phyloP scores from a whole-genome alignment of 2,329 filamentous ascomycete genomes.

The Acarospora socialis region DNA sequence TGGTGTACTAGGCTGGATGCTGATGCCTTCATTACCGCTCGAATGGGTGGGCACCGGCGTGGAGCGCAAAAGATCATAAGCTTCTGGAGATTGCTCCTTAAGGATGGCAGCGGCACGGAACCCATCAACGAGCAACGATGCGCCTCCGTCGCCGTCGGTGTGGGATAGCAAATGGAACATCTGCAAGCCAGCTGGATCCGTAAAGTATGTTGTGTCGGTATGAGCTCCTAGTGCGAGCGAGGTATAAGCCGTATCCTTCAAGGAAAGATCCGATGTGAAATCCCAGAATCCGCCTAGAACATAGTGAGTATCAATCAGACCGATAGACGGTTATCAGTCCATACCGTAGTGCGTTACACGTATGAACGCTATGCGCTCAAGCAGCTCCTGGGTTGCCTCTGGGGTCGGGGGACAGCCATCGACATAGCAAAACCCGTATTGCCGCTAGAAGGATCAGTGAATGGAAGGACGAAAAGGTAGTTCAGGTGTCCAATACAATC shows the following conservation, averaged over 20 bases:
- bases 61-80: conserved; percentile 43
- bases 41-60: conserved; percentile 61
- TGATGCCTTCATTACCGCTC: conserved; percentile 72
- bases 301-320: neutral
- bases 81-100: conserved; percentile 35
- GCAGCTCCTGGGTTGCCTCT: conserved; percentile 55
- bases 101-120: conserved; percentile 58
- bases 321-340: conserved; percentile 14
- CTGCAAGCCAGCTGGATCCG: conserved; percentile 78
- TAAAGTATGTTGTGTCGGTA: conserved; percentile 94
- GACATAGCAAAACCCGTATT: conserved; percentile 66
- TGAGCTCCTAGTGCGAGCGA: conserved; percentile 69
- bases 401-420: conserved; percentile 54
- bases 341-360: conserved; percentile 80
- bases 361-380: conserved; percentile 75
- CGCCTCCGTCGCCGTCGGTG: conserved; percentile 49
- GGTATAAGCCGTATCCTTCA: conserved; percentile 86
- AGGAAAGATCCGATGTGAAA: conserved; percentile 76
- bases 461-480: conserved; percentile 1
- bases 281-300: conserved; percentile 55
- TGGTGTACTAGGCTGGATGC: conserved; percentile 54
- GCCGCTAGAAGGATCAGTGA: conserved; percentile 35
- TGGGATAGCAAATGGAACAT: conserved; percentile 85
- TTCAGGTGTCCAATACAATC: conserved; percentile 38
- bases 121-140: conserved; percentile 73